Base-by-base conservation (phyloP, 805 yeast genomes). In the Hyphopichia homilentoma region DNA sequence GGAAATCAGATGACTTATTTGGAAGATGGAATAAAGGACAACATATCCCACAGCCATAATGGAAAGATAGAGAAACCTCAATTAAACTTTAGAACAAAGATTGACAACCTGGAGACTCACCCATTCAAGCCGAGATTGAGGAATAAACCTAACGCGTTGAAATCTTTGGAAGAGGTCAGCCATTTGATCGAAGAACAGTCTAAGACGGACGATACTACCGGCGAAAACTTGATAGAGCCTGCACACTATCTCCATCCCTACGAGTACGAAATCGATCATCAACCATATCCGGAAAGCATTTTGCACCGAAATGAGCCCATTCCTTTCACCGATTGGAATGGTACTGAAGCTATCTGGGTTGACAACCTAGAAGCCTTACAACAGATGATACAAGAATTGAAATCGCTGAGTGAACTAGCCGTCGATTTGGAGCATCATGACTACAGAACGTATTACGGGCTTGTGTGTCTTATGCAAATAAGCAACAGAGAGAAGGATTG, bases 401-500 rank as follows among this genome's bases (percentile, higher is more conserved):
- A 57, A 32, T 50, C 54, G 3, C 68, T 70, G 35, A 59, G 66
- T 2, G 95, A 77, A 35, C 75, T 93, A 24, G 98, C 97, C 2
- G 82, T 93, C 11, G 99, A 93, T 68, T 73, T 93, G 39, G 99
- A 93, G 52, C 98, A 93, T 58, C 98, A 93, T 52, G 97, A 89
- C 51, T 83, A 75, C 54, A 73, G 97, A 55, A 71, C 96, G 0
- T 93, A 86, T 47, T 81, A 83, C 48, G 99, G 99, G 25, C 63
- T 93, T 25, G 93, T 88, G 1, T 88, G 89, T 55, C 63, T 93
- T 27, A 87, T 93, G 95, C 99, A 93, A 60, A 81, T 93, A 12
- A 83, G 94, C 33, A 79, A 82, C 14, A 61, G 90, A 35, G 75
- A 77, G n/a, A 70, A 74, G 36, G 98, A 93, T 60, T 93, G 83